phyloP scores from a whole-genome alignment of 805 yeast genomes.

The Kuraishia floccosa region DNA sequence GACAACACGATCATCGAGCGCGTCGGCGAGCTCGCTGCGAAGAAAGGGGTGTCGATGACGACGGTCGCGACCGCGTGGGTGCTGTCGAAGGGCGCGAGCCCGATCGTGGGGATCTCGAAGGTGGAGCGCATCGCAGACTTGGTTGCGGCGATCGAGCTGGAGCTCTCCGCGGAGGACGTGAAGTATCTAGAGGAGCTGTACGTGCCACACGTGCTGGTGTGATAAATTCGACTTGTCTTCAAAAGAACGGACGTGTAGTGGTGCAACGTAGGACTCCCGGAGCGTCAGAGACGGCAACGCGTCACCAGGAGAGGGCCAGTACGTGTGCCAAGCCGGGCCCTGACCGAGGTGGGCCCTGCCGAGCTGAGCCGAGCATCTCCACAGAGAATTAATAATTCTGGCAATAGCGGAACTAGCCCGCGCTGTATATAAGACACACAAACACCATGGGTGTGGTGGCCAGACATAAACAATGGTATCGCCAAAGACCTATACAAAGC shows the following conservation, averaged over 20 bases:
- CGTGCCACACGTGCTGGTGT: not conserved
- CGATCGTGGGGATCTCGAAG: constrained; percentile 30
- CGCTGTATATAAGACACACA: no score
- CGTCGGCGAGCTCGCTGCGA: constrained; percentile 43
- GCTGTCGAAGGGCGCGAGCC: constrained; percentile 34
- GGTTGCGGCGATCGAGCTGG: constrained; percentile 25
- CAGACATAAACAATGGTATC: not conserved
- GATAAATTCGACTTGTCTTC: no score
- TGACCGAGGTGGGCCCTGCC: no score
- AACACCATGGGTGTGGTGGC: no score
- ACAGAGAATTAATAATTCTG: no score
- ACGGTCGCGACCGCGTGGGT: constrained; percentile 43
- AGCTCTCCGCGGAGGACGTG: constrained; percentile 25
- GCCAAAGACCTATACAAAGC: constrained; percentile 7
- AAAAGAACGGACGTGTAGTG: no score
- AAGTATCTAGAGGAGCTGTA: constrained; percentile 26
- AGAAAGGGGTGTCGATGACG: constrained; percentile 39
- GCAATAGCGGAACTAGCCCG: no score
- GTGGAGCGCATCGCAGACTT: constrained; percentile 42
- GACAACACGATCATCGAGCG: constrained; percentile 28
- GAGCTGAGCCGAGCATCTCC: no score
- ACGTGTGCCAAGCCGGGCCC: no score
- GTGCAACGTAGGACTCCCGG: no score
- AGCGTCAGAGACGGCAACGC: no score
- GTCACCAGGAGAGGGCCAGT: no score